Evolutionary conservation across 2,329 filamentous ascomycete genomes (phyloP).

Genomic region (Graphilbum ipis-grandicollis): DNA sequence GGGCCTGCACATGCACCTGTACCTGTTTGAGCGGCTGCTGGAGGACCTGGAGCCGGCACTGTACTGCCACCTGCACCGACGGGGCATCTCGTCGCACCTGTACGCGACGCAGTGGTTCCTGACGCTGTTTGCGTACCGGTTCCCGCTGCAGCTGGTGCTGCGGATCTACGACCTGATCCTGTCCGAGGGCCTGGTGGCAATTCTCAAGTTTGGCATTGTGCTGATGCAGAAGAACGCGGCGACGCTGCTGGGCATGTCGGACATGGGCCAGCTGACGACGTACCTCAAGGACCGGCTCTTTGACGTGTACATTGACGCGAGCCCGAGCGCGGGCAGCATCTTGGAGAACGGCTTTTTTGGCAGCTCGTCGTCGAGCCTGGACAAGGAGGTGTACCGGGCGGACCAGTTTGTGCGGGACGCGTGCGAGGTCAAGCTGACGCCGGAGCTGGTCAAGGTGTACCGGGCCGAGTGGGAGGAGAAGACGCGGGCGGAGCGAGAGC

Average conservation of each 20-base stretch:
- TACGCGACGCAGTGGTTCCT: constrained; percentile 99
- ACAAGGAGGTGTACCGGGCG: constrained; percentile 91
- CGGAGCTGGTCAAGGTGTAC: constrained; percentile 67
- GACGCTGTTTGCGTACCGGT: constrained; percentile 95
- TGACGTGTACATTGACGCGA: constrained; percentile 90
- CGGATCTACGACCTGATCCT: constrained; percentile 93
- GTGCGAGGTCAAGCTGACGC: constrained; percentile 70
- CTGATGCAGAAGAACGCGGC: constrained; percentile 89
- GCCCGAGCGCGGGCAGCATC: constrained; percentile 80
- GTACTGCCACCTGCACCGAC: constrained; percentile 82
- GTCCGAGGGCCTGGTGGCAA: constrained; percentile 81
- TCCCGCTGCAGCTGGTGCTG: constrained; percentile 87
- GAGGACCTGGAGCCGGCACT: constrained; percentile 89
- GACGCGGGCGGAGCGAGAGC: constrained; percentile 62
- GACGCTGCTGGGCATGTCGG: constrained; percentile 63
- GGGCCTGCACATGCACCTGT: constrained; percentile 79
- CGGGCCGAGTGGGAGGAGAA: constrained; percentile 85
- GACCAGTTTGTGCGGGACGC: constrained; percentile 89
- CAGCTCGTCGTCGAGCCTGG: constrained; percentile 68
- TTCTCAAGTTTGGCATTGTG: constrained; percentile 85
- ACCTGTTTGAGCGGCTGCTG: constrained; percentile 84
- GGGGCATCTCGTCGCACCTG: constrained; percentile 74
- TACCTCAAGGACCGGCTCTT: constrained; percentile 92
- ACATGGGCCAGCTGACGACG: constrained; percentile 76
- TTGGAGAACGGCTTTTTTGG: constrained; percentile 96